Evolutionary conservation across 2,329 filamentous ascomycete species (phyloP).

Genomic region (Colletotrichum sansevieriae): DNA sequence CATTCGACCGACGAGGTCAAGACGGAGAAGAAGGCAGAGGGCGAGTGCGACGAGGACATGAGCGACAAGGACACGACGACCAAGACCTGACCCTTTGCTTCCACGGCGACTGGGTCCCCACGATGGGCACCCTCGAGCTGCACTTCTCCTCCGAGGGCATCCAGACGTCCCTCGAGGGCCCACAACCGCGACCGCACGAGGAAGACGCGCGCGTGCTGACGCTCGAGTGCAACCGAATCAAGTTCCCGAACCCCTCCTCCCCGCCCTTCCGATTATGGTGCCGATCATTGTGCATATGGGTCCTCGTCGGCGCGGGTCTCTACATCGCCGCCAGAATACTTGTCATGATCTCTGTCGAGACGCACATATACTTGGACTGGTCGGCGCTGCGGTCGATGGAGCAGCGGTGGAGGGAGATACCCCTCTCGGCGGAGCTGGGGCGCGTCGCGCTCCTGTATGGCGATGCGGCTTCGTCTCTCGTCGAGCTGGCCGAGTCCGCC

Average conservation of each 20-base stretch:
- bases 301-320: not conserved
- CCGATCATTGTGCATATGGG: not conserved
- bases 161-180: not conserved
- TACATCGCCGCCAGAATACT: not conserved
- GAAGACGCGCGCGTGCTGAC: not conserved
- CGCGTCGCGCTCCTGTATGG: not conserved
- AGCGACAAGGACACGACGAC: not conserved
- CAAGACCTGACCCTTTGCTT: not conserved
- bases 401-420: not conserved
- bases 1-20: not conserved
- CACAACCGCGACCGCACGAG: not conserved
- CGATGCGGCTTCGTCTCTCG: not conserved
- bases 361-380: not conserved
- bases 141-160: not conserved
- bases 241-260: constrained; percentile 1
- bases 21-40: not conserved
- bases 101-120: not conserved
- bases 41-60: not conserved
- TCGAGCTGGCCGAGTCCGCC: not conserved
- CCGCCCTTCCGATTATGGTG: not conserved
- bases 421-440: not conserved
- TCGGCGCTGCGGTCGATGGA: constrained; percentile 4
- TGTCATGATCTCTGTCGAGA: not conserved
- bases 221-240: constrained; percentile 3
- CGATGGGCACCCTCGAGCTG: not conserved